Base-by-base conservation (phyloP, 2,329 filamentous ascomycete species). In the Pseudocercospora vitis region DNA sequence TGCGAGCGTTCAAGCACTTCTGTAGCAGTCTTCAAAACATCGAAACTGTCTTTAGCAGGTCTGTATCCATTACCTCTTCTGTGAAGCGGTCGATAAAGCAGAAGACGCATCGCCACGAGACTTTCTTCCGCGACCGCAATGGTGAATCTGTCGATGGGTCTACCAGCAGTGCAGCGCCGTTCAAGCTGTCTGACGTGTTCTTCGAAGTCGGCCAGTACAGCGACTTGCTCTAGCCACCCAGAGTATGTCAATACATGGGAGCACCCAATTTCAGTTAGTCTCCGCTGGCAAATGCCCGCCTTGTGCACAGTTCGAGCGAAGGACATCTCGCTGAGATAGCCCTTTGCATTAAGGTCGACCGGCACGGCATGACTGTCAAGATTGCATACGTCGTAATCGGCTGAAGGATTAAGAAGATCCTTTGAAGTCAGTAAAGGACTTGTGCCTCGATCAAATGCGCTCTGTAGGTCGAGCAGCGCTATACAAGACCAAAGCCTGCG, bases 1-100 rank as follows among this genome's bases (percentile, higher is more conserved):
- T 50, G 44, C n/a, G 47, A 57, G 23, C 50, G 37, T 23, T 57
- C 53, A 11, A 56, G 37, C 7, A 52, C 49, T 26, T 56, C 49
- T 18, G 49, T 56, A n/a, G 53, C 53, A 3, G 39, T 52, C 3
- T 4, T 26, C 7, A 56, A 24, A 7, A 52, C 24, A 24, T 56
- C 44, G 24, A 49, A 39, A 37, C 29, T 24, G 7, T 46, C 45
- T 11, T 33, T 23, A 1, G 32, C 16, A 11, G 21, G 29, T 24
- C 18, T 16, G 14, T 19, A 19, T 26, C 9, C 12, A 14, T 24
- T 33, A 14, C 19, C 35, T 1, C 49, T 49, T n/a, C 31, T 46
- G 21, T 56, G 53, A 4, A 56, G 31, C 4, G 53, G 53, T 18
- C 53, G 42, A 18, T 52, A 28, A 3, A 56, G 8, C 3, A 56